These are phyloP conservation scores for Vanrija pseudolonga DNA, from an alignment of 1,284 basidiomycete genomes.

Conservation along the genomic window DNA sequence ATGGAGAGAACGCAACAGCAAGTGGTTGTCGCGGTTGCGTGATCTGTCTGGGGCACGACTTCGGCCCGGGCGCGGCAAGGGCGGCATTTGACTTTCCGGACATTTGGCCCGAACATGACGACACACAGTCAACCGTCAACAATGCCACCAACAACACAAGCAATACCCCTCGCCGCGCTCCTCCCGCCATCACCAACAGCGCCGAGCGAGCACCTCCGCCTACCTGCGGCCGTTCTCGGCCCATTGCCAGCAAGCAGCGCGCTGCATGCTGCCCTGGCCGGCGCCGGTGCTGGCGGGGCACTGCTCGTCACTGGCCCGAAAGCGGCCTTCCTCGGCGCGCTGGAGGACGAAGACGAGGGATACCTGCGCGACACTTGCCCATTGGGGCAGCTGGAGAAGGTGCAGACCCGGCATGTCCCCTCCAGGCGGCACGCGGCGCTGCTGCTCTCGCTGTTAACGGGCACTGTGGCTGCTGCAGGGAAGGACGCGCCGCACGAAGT, in stretches of 20 bases:
- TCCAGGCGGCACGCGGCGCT: conserved; percentile 26
- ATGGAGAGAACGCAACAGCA: background rate
- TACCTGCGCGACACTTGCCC: conserved; percentile 23
- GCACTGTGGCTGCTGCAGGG: conserved; percentile 9
- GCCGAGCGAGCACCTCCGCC: conserved; percentile 4
- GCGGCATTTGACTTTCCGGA: no score
- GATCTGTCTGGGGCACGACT: no score
- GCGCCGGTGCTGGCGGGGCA: conserved; percentile 17
- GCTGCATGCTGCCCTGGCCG: conserved; percentile 30
- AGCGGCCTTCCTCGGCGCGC: conserved; percentile 13
- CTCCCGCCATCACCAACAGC: conserved; percentile 17
- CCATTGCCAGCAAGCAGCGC: conserved; percentile 32
- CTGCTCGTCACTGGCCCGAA: conserved; percentile 37
- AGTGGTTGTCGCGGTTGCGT: no score
- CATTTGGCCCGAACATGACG: no score
- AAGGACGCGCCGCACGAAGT: conserved; percentile 5
- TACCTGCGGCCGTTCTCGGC: conserved; percentile 23
- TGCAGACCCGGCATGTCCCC: conserved; percentile 38
- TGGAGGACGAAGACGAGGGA: conserved; percentile 39
- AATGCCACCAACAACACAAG: no score
- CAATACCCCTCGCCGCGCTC: conserved; percentile 22
- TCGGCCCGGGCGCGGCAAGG: no score
- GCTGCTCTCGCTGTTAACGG: conserved; percentile 30
- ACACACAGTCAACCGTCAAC: no score
- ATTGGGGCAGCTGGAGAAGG: conserved; percentile 18